Base-by-base conservation (phyloP, 2,329 filamentous ascomycete genomes). In the Tolypocladium paradoxum region DNA sequence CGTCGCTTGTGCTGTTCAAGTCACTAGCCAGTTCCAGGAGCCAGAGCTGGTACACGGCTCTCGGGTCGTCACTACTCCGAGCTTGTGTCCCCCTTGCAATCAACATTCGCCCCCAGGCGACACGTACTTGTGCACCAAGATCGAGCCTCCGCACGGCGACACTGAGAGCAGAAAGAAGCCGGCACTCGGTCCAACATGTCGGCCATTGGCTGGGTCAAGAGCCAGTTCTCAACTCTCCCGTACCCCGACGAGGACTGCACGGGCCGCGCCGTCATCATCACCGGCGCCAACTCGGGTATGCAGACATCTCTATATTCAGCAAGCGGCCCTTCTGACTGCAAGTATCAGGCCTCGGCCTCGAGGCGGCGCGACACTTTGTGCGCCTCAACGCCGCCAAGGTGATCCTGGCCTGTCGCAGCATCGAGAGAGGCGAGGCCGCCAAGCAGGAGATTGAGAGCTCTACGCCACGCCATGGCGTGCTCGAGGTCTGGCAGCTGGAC, bases 401-500 rank as follows among this genome's bases (percentile, higher is more conserved):
- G 18, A 71, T 78, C 36, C 60, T 78, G 18, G 73, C 65, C 35
- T 68, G 69, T 18, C 72, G 75, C 38, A 64, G 60, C 38, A 49
- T 68, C 1, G 62, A 66, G 2, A 73, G 73, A 49, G 76, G 70
- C 40, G 64, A 74, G 22, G 66, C 61, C 1, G 75, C 76, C 33
- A 65, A 66, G 51, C 55, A 53, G 3, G 62, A 68, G 14, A 70
- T 73, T 24, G 64, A 70, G 33, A 60, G 59, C 7, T 57, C 61
- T 2, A 71, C 62, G 0, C 43, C 53, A 1, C 57, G 56, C 29
- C 46, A 55, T 0, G 57, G 56, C 2, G 54, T 63, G 1, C 62
- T 75, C 20, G 68, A 74, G 29, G 70, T 76, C 16, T 78, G 73
- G 73, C 47, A 65, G 5, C 58, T 77, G 8, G 73, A 78, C 54